Conservation (phyloP, 2,329 filamentous ascomycete species). For the Chaetomiaceae sp. region DNA sequence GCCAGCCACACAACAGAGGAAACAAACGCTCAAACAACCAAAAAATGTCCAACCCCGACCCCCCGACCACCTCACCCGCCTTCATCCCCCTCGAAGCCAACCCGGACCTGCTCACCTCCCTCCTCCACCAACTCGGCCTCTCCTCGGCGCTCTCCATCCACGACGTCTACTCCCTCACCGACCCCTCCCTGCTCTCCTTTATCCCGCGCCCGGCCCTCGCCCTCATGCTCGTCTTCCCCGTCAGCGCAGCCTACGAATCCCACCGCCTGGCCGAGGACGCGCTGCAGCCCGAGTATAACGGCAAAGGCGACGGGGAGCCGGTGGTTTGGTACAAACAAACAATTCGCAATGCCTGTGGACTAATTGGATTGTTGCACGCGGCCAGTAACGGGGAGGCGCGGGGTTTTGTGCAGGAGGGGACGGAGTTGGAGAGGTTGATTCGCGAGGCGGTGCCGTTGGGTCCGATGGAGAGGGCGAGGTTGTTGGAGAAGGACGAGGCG, state of each 20-base stretch:
- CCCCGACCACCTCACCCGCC: constrained; percentile 38
- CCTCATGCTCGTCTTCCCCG: constrained; percentile 86
- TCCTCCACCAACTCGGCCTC: constrained; percentile 80
- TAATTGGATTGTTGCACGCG: constrained; percentile 84
- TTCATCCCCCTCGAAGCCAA: constrained; percentile 67
- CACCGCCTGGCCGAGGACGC: constrained; percentile 71
- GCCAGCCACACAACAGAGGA: background rate
- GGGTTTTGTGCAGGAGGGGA: constrained; percentile 53
- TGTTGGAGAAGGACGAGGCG: constrained; percentile 71
- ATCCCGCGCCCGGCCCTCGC: constrained; percentile 85
- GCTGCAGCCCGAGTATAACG: constrained; percentile 57
- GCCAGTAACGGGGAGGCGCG: constrained; percentile 71
- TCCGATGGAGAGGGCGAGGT: constrained; percentile 60
- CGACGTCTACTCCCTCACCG: constrained; percentile 88
- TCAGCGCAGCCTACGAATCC: constrained; percentile 73
- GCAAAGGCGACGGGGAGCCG: constrained; percentile 64
- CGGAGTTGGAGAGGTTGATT: constrained; percentile 62
- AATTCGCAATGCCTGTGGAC: constrained; percentile 86
- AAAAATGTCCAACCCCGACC: constrained; percentile 21
- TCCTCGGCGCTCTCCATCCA: constrained; percentile 72
- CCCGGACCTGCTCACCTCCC: constrained; percentile 79
- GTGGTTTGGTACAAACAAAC: constrained; percentile 95
- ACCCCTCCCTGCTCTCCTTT: constrained; percentile 77
- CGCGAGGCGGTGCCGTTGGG: constrained; percentile 64
- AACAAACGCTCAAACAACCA: background rate